These are phyloP conservation scores for Rhododendron williamsianum DNA, from an alignment of 148 eudicot genomes.

Conservation along the genomic window DNA sequence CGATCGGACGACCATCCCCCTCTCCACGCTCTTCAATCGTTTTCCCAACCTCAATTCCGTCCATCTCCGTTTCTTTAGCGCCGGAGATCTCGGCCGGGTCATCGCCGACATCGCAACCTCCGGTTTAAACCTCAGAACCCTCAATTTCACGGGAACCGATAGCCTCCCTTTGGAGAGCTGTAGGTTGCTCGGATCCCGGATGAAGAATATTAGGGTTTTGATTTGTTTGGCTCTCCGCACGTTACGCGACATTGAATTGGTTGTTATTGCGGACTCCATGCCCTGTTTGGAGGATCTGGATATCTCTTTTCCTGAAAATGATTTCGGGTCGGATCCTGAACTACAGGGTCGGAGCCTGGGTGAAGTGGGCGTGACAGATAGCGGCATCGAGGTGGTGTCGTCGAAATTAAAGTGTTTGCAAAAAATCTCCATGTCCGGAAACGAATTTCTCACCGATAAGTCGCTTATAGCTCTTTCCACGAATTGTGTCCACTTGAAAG, in stretches of 20 bases:
- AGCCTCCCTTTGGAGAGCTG: slow-evolving; percentile 26
- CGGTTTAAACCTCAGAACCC: slow-evolving; percentile 23
- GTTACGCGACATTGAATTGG: slow-evolving; percentile 36
- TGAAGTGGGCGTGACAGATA: too few relatives aligned
- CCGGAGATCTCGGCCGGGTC: slow-evolving; percentile 22
- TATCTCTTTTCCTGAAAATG: slow-evolving; percentile 22
- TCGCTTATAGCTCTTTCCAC: too few relatives aligned
- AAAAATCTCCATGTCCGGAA: too few relatives aligned
- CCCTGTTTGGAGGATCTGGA: slow-evolving; percentile 47
- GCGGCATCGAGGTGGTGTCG: slow-evolving; percentile 37
- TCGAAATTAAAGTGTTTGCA: neutral
- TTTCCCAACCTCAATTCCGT: slow-evolving; percentile 43
- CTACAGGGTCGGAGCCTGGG: too few relatives aligned
- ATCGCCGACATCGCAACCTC: slow-evolving; percentile 24
- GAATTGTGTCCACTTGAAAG: slow-evolving; percentile 38
- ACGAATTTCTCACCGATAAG: too few relatives aligned
- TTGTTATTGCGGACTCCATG: slow-evolving; percentile 22
- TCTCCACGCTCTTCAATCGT: slow-evolving; percentile 39
- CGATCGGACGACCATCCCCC: slow-evolving; percentile 24
- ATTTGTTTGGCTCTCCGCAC: neutral
- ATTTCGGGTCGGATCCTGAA: too few relatives aligned
- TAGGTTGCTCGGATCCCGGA: slow-evolving; percentile 5
- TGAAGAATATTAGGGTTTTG: slow-evolving; percentile 31
- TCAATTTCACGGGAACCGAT: slow-evolving; percentile 35
- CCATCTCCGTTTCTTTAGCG: slow-evolving; percentile 22